Evolutionary conservation across 768 basidiomycete genomes (phyloP).

Genomic region (Leccinum rimulosum): DNA sequence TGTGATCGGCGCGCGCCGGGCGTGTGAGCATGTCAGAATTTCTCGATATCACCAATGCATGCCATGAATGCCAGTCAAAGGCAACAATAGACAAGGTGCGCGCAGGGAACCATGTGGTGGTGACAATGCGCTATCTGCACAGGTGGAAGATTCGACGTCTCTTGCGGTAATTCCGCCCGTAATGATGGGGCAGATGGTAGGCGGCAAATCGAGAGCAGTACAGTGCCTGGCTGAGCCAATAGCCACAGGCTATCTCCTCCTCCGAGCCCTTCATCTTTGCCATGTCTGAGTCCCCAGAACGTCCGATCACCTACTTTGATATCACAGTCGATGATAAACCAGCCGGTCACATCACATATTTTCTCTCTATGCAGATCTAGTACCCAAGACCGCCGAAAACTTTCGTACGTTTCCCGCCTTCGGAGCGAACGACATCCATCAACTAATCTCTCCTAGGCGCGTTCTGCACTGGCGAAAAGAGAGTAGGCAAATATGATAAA

Average conservation of each 20-base stretch:
- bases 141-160: no score
- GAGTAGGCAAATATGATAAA: constrained; percentile 60
- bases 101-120: no score
- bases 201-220: no score
- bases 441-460: constrained; percentile 48
- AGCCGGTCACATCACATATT: constrained; percentile 69
- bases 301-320: constrained; percentile 68
- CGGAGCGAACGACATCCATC: not conserved
- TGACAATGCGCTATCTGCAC: no score
- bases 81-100: no score
- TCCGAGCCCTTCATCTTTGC: not conserved
- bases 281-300: constrained; percentile 27
- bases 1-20: no score
- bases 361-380: constrained; percentile 83
- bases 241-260: not conserved
- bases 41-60: no score
- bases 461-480: constrained; percentile 82
- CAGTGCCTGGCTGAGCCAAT: no score
- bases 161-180: no score
- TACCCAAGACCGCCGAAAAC: constrained; percentile 94
- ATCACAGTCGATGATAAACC: constrained; percentile 73
- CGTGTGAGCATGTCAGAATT: no score
- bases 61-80: no score
- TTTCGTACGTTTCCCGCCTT: constrained; percentile 59
- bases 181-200: no score